Evolutionary conservation across 1,139 yeast species (phyloP).

Genomic region (Yamadazyma atmosphaerica): DNA sequence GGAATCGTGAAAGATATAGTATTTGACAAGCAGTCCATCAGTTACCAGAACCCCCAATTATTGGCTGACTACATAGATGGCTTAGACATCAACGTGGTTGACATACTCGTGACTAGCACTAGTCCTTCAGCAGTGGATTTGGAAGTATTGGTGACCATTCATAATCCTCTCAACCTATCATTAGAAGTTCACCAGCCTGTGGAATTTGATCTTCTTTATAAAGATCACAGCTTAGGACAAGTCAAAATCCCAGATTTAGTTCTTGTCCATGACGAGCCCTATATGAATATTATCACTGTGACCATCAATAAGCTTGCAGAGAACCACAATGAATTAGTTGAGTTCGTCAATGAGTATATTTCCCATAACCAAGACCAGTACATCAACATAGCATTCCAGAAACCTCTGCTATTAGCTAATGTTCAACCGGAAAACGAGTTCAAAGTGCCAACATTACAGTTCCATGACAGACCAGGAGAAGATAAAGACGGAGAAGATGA

Average conservation of each 20-base stretch:
- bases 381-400: neutral
- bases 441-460: slow-evolving; percentile 5
- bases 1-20: neutral
- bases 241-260: neutral
- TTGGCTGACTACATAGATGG: neutral
- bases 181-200: slow-evolving; percentile 1
- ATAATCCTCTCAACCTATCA: neutral
- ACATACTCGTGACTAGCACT: neutral
- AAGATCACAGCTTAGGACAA: neutral
- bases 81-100: neutral
- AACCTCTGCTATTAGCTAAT: neutral
- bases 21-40: neutral
- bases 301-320: neutral
- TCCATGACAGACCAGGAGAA: neutral
- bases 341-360: slow-evolving; percentile 8
- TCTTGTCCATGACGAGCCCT: neutral
- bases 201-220: neutral
- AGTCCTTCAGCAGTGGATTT: neutral
- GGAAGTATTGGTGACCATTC: neutral
- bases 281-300: neutral
- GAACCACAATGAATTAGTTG: neutral
- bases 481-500: slow-evolving; percentile 1
- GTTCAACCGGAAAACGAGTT: neutral
- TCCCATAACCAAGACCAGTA: slow-evolving; percentile 3
- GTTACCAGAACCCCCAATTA: neutral